Evolutionary conservation across 192 early-diverging fungal species (phyloP).

Genomic region (Spizellomyces sp.): DNA sequence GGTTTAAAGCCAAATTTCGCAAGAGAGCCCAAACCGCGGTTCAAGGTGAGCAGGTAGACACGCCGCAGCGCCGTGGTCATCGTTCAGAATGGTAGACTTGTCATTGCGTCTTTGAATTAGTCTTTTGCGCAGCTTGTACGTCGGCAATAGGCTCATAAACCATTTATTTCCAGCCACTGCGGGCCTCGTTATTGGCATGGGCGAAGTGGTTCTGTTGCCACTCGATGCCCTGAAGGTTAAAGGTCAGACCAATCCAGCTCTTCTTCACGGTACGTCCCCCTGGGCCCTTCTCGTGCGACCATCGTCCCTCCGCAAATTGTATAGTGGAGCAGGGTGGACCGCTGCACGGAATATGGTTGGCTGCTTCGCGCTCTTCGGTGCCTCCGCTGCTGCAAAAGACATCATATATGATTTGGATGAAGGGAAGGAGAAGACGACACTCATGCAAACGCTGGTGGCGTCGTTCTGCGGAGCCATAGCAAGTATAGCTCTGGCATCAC

Average conservation of each 20-base stretch:
- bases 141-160: neutral
- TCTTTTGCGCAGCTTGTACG: neutral
- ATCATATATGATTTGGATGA: slow-evolving; percentile 68
- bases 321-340: slow-evolving; percentile 83
- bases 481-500: slow-evolving; percentile 85
- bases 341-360: slow-evolving; percentile 88
- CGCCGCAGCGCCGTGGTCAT: too few species aligned
- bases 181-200: slow-evolving; percentile 81
- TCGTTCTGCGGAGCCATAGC: slow-evolving; percentile 87
- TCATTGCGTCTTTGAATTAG: neutral
- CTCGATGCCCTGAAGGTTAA: slow-evolving; percentile 94
- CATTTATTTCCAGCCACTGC: slow-evolving; percentile 13
- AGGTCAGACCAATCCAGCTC: slow-evolving; percentile 58
- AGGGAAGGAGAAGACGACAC: slow-evolving; percentile 71
- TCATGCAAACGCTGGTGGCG: slow-evolving; percentile 85
- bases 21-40: slow-evolving; percentile 83
- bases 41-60: slow-evolving; percentile 62
- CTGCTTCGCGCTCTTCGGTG: slow-evolving; percentile 91
- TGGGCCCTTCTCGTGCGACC: neutral
- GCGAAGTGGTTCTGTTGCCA: slow-evolving; percentile 88
- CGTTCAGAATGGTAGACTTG: neutral
- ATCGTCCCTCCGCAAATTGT: slow-evolving; percentile 15
- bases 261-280: slow-evolving; percentile 12
- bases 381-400: slow-evolving; percentile 88
- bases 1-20: slow-evolving; percentile 74